Percentiles rank a stretch among this genome's conserved stretches.
Conservation (phyloP, 2,329 filamentous ascomycete species). For the Basipetospora chlamydospora region DNA sequence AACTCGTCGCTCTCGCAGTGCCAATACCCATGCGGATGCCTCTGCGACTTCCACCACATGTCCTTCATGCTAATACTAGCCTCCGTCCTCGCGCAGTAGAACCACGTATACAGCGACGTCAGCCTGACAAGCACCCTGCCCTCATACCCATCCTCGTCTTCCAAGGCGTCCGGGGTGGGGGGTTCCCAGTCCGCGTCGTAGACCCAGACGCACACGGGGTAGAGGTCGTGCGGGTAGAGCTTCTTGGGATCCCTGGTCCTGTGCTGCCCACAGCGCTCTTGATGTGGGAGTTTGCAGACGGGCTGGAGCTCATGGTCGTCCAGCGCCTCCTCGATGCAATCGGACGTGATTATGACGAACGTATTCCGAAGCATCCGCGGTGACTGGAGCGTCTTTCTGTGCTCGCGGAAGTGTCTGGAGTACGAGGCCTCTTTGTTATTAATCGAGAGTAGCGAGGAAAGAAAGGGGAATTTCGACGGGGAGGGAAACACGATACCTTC, state of each 20-base stretch:
- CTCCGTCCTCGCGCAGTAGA: conserved; percentile 1
- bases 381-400: background rate
- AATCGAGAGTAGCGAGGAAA: background rate
- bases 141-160: conserved; percentile 3
- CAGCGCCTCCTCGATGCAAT: background rate
- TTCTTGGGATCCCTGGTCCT: background rate
- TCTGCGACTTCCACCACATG: background rate
- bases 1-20: background rate
- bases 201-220: conserved; percentile 1
- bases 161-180: background rate
- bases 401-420: background rate
- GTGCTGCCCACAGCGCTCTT: no score
- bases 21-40: background rate
- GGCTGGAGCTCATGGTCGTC: background rate
- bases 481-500: background rate
- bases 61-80: background rate
- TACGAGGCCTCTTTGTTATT: background rate
- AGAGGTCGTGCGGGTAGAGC: background rate
- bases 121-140: background rate
- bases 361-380: background rate
- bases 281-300: no score
- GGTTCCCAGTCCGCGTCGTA: conserved; percentile 2
- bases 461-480: background rate
- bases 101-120: background rate
- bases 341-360: conserved; percentile 1